Percentiles rank a stretch among this genome's conserved stretches.
Evolutionary conservation across 805 yeast genomes (phyloP).

Genomic region (Priceomyces medius): DNA sequence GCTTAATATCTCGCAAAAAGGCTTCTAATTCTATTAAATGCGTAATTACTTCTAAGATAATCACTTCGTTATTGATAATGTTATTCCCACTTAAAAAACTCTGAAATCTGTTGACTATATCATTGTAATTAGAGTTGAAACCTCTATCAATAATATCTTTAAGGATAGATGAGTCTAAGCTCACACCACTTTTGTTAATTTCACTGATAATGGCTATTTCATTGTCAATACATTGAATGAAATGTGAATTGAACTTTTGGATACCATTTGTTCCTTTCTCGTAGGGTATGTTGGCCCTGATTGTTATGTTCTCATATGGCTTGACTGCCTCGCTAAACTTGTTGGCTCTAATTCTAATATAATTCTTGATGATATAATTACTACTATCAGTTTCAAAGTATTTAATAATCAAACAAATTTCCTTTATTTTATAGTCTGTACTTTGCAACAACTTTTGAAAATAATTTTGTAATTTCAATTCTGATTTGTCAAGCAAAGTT

Average conservation of each 20-base stretch:
- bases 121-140: constrained; percentile 12
- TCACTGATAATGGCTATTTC: constrained; percentile 49
- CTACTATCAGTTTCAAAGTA: constrained; percentile 36
- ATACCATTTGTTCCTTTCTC: constrained; percentile 64
- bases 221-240: constrained; percentile 47
- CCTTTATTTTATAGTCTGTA: constrained; percentile 40
- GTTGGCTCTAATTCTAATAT: constrained; percentile 21
- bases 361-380: constrained; percentile 16
- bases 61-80: constrained; percentile 24
- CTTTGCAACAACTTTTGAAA: constrained; percentile 37
- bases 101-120: constrained; percentile 14
- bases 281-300: constrained; percentile 46
- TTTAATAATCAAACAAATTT: constrained; percentile 42
- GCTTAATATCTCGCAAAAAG: constrained; percentile 12
- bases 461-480: constrained; percentile 49
- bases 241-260: constrained; percentile 50
- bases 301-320: constrained; percentile 46
- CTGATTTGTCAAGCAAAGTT: constrained; percentile 55
- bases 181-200: constrained; percentile 23
- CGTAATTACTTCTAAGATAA: constrained; percentile 48
- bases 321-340: constrained; percentile 45
- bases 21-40: constrained; percentile 24
- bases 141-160: constrained; percentile 30
- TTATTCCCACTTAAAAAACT: constrained; percentile 12
- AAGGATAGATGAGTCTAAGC: constrained; percentile 39